Evolutionary conservation across 2,329 filamentous ascomycete genomes (phyloP).

Genomic region (Esteya vermicola): DNA sequence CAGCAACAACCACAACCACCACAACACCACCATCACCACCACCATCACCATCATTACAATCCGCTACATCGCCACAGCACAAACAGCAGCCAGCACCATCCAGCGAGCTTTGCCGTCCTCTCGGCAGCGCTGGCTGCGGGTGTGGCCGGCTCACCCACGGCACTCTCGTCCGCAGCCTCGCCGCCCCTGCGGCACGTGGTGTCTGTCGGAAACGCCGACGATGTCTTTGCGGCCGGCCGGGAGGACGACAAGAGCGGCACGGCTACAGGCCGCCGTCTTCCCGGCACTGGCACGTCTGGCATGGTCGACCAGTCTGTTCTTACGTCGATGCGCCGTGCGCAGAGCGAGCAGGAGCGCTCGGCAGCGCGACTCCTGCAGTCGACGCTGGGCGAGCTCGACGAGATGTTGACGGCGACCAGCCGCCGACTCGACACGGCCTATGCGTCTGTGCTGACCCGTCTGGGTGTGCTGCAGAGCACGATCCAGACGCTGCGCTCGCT

Average conservation of each 20-base stretch:
- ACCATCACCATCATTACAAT: not conserved
- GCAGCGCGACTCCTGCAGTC: slow-evolving; percentile 6
- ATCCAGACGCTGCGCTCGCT: slow-evolving; percentile 52
- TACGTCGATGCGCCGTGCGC: slow-evolving; percentile 3
- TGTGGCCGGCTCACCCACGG: slow-evolving; percentile 2
- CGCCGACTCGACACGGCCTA: slow-evolving; percentile 60
- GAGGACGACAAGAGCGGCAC: not conserved
- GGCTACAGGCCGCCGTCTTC: not conserved
- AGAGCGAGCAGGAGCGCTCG: slow-evolving; percentile 6
- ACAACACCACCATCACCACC: not conserved
- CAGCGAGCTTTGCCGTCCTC: slow-evolving; percentile 7
- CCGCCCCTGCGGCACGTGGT: too few relatives aligned
- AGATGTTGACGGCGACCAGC: slow-evolving; percentile 42
- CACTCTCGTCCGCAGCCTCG: not conserved
- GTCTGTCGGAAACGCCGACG: not conserved
- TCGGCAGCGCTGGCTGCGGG: slow-evolving; percentile 2
- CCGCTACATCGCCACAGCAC: not conserved
- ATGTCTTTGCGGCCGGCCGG: not conserved
- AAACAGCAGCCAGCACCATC: slow-evolving; percentile 2
- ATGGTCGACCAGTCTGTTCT: too few relatives aligned
- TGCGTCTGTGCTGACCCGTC: slow-evolving; percentile 57
- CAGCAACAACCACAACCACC: not conserved
- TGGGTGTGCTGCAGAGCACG: slow-evolving; percentile 48
- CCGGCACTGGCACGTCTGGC: slow-evolving; percentile 3
- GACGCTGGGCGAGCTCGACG: slow-evolving; percentile 5